A percentile compares a stretch with the other conserved stretches of the same genome.
phyloP scores from a whole-genome alignment of 306 rosid genomes.

The Cyamopsis tetragonoloba region DNA sequence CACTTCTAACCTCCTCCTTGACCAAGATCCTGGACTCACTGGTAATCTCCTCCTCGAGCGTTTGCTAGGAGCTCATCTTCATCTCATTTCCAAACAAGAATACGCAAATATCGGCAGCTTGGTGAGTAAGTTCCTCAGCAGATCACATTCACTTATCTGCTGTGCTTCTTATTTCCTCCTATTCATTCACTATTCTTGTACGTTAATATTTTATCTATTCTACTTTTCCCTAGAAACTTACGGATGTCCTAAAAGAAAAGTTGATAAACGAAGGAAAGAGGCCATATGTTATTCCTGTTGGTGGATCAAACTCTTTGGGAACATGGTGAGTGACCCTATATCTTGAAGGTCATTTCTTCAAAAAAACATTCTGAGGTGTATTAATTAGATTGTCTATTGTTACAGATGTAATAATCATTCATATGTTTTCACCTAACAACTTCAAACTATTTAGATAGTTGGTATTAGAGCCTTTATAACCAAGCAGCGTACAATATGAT shows the following conservation, averaged over 20 bases:
- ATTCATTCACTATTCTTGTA: not conserved
- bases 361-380: not conserved
- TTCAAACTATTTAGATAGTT: not conserved
- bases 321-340: slow-evolving; percentile 77
- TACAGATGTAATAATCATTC: not conserved
- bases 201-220: slow-evolving; percentile 6
- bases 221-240: slow-evolving; percentile 49
- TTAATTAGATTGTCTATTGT: not conserved
- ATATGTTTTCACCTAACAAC: not conserved
- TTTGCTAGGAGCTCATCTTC: slow-evolving; percentile 75
- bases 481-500: not conserved
- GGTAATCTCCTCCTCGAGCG: slow-evolving; percentile 95
- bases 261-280: slow-evolving; percentile 80
- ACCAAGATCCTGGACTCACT: slow-evolving; percentile 76
- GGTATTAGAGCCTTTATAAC: not conserved
- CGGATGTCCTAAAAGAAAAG: slow-evolving; percentile 59
- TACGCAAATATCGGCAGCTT: slow-evolving; percentile 67
- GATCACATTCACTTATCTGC: no score
- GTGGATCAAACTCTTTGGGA: slow-evolving; percentile 89
- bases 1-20: slow-evolving; percentile 57
- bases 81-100: slow-evolving; percentile 79
- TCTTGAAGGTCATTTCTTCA: slow-evolving; percentile 9
- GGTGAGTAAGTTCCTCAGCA: no score
- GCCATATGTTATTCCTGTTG: slow-evolving; percentile 90
- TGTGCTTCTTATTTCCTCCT: not conserved